These are phyloP conservation scores for Aureobasidium vineae DNA, from an alignment of 2,329 filamentous ascomycete species.

Conservation along the genomic window DNA sequence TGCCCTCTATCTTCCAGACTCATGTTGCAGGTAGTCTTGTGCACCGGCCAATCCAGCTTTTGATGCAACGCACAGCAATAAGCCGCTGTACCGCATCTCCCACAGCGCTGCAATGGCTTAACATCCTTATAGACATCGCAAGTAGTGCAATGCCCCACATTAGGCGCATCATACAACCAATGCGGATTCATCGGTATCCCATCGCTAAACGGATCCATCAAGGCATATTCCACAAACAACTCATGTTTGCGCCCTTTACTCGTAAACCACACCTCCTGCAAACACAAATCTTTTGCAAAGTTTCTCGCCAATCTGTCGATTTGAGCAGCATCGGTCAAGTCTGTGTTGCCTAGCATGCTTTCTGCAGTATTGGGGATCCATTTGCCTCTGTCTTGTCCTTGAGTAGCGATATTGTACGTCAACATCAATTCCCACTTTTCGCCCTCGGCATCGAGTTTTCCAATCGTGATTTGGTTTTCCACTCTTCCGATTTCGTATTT, in stretches of 20 bases:
- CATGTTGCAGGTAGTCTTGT: conserved; percentile 32
- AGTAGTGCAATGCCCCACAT: conserved; percentile 28
- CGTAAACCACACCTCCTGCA: conserved; percentile 29
- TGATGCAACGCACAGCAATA: conserved; percentile 31
- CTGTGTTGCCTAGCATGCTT: conserved; percentile 8
- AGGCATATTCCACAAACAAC: conserved; percentile 30
- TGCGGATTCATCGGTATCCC: conserved; percentile 31
- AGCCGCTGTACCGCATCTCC: conserved; percentile 32
- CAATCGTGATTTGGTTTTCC: conserved; percentile 30
- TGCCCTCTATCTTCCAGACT: conserved; percentile 31
- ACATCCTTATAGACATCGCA: conserved; percentile 18
- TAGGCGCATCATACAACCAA: conserved; percentile 30
- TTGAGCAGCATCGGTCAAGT: conserved; percentile 34
- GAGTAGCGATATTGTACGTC: conserved; percentile 25
- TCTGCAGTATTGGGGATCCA: conserved; percentile 28
- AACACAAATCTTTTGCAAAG: conserved; percentile 28
- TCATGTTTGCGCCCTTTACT: conserved; percentile 29
- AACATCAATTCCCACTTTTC: conserved; percentile 30
- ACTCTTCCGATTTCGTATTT: conserved; percentile 32
- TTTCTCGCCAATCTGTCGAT: conserved; percentile 22
- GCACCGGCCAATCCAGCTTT: conserved; percentile 31
- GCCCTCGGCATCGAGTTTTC: conserved; percentile 28
- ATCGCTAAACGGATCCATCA: conserved; percentile 30
- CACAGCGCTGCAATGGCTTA: conserved; percentile 28
- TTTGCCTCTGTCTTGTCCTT: not conserved